Conservation (phyloP, 345 rosid species). For the Carallia brachiata region DNA sequence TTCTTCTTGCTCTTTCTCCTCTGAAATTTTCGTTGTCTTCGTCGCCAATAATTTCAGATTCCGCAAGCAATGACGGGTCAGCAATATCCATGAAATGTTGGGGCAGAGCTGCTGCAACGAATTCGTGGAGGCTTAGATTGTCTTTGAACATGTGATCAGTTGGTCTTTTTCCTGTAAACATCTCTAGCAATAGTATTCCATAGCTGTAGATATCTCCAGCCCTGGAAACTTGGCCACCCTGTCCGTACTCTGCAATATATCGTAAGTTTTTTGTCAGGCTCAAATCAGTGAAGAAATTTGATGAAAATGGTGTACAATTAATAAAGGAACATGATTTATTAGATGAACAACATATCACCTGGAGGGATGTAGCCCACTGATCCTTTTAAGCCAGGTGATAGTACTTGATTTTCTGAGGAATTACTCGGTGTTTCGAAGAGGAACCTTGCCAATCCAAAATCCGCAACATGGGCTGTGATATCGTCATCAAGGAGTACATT, state of each 20-base stretch:
- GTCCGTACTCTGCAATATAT: background rate
- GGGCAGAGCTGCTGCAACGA: slow-evolving; percentile 20
- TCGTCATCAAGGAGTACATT: slow-evolving; percentile 6
- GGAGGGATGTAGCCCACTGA: slow-evolving; percentile 11
- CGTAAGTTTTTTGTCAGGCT: background rate
- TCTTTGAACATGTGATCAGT: slow-evolving; percentile 1
- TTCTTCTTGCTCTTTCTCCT: slow-evolving; percentile 10
- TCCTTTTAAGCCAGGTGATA: slow-evolving; percentile 2
- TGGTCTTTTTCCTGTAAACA: background rate
- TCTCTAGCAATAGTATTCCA: slow-evolving; percentile 7
- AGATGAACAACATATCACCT: background rate
- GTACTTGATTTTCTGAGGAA: background rate
- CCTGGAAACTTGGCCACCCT: background rate
- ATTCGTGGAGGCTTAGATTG: background rate
- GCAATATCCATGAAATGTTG: slow-evolving; percentile 12
- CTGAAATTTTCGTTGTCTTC: background rate
- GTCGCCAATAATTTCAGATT: slow-evolving; percentile 5
- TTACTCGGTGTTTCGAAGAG: background rate
- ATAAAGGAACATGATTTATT: background rate
- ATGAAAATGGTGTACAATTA: background rate
- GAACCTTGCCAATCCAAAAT: slow-evolving; percentile 12
- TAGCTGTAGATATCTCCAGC: background rate
- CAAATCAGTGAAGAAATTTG: background rate
- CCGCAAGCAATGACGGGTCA: slow-evolving; percentile 19
- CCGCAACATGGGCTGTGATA: slow-evolving; percentile 5